Conservation (phyloP, 2,329 filamentous ascomycete genomes). For the Colletotrichum zoysiae region DNA sequence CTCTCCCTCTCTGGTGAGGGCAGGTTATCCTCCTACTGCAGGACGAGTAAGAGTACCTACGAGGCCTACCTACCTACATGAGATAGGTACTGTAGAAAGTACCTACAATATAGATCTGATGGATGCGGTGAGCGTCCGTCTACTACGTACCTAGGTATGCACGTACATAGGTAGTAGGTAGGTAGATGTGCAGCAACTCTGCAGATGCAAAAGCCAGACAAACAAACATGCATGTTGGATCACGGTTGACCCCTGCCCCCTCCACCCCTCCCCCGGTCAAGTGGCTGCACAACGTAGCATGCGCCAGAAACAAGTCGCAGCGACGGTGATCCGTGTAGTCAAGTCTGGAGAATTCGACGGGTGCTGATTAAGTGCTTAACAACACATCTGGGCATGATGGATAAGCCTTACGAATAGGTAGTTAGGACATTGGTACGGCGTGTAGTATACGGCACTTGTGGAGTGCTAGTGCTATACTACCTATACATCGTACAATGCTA, state of each 20-base stretch:
- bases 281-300: background rate
- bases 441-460: constrained; percentile 1
- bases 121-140: background rate
- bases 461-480: constrained; percentile 4
- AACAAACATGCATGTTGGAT: constrained; percentile 18
- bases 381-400: constrained; percentile 8
- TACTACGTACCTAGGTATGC: too few species aligned
- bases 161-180: background rate
- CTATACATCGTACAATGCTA: too few species aligned
- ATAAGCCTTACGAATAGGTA: constrained; percentile 32
- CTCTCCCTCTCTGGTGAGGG: background rate
- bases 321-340: background rate
- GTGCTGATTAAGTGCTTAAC: constrained; percentile 40
- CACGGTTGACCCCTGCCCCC: constrained; percentile 2
- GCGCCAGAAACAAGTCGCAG: background rate
- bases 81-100: too few species aligned
- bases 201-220: constrained; percentile 18
- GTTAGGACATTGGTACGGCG: background rate
- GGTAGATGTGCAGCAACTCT: background rate
- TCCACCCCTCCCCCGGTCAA: constrained; percentile 13
- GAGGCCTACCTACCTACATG: too few species aligned
- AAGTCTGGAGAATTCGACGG: background rate
- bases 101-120: background rate
- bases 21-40: too few species aligned
- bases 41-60: background rate